Percentiles rank a stretch among this genome's conserved stretches.
phyloP scores from a whole-genome alignment of 1,284 basidiomycete species.

The Irpex lacteus region DNA sequence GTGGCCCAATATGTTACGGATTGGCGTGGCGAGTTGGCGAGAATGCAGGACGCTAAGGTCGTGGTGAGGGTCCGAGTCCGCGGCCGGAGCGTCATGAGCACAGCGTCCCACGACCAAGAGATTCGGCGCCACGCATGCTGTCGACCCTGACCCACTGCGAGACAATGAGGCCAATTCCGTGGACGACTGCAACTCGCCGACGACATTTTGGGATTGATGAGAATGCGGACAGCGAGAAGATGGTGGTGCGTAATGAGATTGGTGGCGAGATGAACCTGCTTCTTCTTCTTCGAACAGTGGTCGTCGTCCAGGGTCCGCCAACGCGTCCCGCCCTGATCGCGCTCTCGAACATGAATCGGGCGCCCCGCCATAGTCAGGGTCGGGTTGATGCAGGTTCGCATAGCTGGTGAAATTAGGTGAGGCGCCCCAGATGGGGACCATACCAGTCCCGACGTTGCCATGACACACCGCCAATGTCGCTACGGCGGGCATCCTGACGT shows the following conservation, averaged over 20 bases:
- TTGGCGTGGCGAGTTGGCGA: too few species aligned
- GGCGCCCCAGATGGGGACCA: not conserved
- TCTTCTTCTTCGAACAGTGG: too few species aligned
- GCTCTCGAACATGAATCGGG: not conserved
- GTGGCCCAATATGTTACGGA: not conserved
- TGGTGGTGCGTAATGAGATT: too few species aligned
- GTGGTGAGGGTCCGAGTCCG: not conserved
- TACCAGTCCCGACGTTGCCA: not conserved
- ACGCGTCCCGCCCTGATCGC: not conserved
- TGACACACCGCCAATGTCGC: not conserved
- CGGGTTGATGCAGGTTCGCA: not conserved
- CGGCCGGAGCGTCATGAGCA: not conserved
- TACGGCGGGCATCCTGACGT: not conserved
- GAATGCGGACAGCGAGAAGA: not conserved
- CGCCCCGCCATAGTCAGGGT: not conserved
- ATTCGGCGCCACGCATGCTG: not conserved
- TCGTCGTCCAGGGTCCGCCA: too few species aligned
- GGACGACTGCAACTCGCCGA: too few species aligned
- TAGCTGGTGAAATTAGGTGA: not conserved
- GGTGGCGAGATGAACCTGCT: too few species aligned
- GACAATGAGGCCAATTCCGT: too few species aligned
- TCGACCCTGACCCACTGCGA: not conserved
- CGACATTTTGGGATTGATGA: not conserved
- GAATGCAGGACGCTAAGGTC: not conserved
- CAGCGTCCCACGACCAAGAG: not conserved